A percentile compares a stretch with the other conserved stretches of the same genome.
These are phyloP conservation scores for Suillus weaverae DNA, from an alignment of 768 basidiomycete genomes.

Conservation along the genomic window DNA sequence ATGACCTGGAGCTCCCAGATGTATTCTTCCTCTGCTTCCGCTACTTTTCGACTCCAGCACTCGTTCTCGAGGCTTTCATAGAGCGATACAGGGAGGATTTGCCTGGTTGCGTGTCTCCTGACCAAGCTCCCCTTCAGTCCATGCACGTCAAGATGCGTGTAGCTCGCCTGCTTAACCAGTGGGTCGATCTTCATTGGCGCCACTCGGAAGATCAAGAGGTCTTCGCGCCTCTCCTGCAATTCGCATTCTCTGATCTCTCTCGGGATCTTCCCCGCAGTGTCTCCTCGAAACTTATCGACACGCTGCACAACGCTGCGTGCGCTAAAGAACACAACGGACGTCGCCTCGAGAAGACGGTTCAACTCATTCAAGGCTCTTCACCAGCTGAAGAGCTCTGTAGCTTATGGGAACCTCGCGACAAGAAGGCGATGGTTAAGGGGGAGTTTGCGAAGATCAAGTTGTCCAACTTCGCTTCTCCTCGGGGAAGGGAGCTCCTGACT, in stretches of 20 bases:
- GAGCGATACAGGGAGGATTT: constrained; percentile 47
- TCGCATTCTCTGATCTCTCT: constrained; percentile 31
- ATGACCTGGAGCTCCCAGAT: constrained; percentile 45
- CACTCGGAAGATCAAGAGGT: constrained; percentile 46
- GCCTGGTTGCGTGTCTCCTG: constrained; percentile 18
- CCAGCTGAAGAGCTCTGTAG: constrained; percentile 20
- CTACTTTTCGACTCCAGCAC: constrained; percentile 54
- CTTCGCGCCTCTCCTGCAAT: constrained; percentile 31
- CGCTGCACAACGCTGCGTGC: constrained; percentile 29
- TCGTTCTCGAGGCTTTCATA: constrained; percentile 45
- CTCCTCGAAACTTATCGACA: constrained; percentile 27
- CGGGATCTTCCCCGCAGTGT: constrained; percentile 31
- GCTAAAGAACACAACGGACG: constrained; percentile 25
- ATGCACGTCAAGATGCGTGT: constrained; percentile 57
- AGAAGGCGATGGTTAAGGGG: constrained; percentile 28
- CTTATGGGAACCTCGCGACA: constrained; percentile 28
- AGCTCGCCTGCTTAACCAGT: constrained; percentile 59
- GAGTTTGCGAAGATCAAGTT: constrained; percentile 31
- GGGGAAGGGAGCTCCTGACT: constrained; percentile 44
- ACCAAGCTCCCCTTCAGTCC: constrained; percentile 42
- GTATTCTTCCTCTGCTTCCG: constrained; percentile 75
- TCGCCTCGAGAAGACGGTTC: constrained; percentile 26
- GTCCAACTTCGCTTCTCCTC: constrained; percentile 34
- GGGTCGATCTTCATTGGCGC: constrained; percentile 73
- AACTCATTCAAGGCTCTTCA: constrained; percentile 21